Conservation (phyloP, 1,284 basidiomycete genomes). For the Trametes sp. region DNA sequence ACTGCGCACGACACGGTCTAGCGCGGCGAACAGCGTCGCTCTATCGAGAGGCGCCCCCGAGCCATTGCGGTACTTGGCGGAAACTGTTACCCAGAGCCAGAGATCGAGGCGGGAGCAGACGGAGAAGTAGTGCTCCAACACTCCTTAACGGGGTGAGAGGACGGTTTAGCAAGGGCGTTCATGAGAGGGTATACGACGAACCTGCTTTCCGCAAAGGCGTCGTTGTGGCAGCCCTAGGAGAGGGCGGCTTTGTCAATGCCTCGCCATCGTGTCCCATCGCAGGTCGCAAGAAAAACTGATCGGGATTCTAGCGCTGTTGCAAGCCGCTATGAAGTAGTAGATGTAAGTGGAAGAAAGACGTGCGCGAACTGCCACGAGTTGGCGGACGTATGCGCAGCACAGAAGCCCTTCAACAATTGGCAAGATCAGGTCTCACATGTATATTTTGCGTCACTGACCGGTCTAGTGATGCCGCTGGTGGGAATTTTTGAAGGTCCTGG, state of each 20-base stretch:
- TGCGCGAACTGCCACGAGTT: too few species aligned
- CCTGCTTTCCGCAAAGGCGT: background rate
- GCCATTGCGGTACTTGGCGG: constrained; percentile 36
- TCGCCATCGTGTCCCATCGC: background rate
- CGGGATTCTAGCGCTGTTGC: too few species aligned
- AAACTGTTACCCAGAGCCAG: constrained; percentile 39
- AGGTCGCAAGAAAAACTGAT: too few species aligned
- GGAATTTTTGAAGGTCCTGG: too few species aligned
- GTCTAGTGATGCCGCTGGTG: too few species aligned
- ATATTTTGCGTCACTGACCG: too few species aligned
- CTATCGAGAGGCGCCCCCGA: constrained; percentile 12
- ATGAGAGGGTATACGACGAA: background rate
- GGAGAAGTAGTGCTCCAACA: constrained; percentile 5
- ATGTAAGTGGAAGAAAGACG: too few species aligned
- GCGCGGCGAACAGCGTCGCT: constrained; percentile 41
- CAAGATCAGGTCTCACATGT: background rate
- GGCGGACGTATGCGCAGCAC: too few species aligned
- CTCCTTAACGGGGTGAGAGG: background rate
- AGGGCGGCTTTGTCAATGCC: background rate
- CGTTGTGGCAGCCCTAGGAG: background rate
- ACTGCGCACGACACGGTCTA: constrained; percentile 39
- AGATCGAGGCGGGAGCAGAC: background rate
- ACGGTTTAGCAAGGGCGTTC: too few species aligned
- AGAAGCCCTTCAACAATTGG: too few species aligned
- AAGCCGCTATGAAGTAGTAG: too few species aligned